Conservation (phyloP, 2,329 filamentous ascomycete genomes). For the Eurotiales sp. region DNA sequence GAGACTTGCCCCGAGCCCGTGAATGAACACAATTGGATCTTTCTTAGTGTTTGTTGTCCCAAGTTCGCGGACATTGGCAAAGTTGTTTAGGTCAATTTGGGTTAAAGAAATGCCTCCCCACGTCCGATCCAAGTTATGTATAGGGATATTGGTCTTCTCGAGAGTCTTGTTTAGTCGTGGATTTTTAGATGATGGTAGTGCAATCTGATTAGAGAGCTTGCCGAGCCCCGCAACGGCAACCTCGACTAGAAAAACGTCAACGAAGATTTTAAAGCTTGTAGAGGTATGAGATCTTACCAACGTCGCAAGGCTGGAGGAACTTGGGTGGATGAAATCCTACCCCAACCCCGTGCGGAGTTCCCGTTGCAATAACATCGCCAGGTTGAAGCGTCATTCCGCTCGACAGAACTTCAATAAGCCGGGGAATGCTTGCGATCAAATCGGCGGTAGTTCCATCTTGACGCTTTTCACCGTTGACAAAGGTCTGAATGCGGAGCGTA, state of each 20-base stretch:
- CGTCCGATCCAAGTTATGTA: too few relatives aligned
- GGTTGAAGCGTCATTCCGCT: slow-evolving; percentile 9
- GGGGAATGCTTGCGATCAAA: slow-evolving; percentile 5
- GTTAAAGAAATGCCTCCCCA: too few relatives aligned
- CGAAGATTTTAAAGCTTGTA: too few relatives aligned
- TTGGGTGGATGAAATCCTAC: slow-evolving; percentile 45
- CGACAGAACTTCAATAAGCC: slow-evolving; percentile 4
- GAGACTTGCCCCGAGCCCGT: slow-evolving; percentile 50
- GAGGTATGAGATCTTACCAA: too few relatives aligned
- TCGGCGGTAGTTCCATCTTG: slow-evolving; percentile 41
- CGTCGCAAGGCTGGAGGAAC: slow-evolving; percentile 41
- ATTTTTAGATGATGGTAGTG: slow-evolving; percentile 22
- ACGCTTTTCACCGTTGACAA: slow-evolving; percentile 50
- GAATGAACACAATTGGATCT: slow-evolving; percentile 49
- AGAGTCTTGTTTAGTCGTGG: slow-evolving; percentile 30
- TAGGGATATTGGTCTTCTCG: slow-evolving; percentile 30
- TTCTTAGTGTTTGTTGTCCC: slow-evolving; percentile 35
- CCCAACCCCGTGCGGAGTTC: slow-evolving; percentile 43
- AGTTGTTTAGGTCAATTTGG: too few relatives aligned
- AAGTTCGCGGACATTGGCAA: slow-evolving; percentile 40
- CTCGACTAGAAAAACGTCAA: too few relatives aligned
- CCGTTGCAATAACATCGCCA: slow-evolving; percentile 12
- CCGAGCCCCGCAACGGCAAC: slow-evolving; percentile 44
- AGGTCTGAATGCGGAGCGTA: slow-evolving; percentile 40
- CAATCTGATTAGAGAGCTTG: slow-evolving; percentile 41